phyloP scores from a whole-genome alignment of 106 monocot species.

The Triglochin maritima region DNA sequence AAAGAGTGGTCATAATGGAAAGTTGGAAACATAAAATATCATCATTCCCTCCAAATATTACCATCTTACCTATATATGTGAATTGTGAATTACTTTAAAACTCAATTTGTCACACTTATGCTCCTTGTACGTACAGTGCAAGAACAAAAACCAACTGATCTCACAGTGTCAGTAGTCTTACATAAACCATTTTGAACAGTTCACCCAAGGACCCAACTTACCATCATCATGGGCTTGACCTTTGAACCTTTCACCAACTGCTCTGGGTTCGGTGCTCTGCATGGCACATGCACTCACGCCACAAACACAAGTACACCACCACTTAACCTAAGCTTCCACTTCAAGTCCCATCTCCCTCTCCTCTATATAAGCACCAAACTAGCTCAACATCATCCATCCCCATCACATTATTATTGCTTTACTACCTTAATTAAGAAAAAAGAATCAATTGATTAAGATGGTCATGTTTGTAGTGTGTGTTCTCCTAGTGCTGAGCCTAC shows the following conservation, averaged over 20 bases:
- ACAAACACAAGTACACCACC: background rate
- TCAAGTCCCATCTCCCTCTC: background rate
- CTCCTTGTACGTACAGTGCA: too few species aligned
- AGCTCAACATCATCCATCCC: background rate
- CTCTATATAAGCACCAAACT: background rate
- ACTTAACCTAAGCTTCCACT: too few species aligned
- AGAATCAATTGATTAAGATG: background rate
- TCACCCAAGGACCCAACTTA: background rate
- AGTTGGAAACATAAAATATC: too few species aligned
- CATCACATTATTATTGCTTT: background rate
- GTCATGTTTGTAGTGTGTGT: background rate
- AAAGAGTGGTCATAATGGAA: too few species aligned
- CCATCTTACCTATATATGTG: too few species aligned
- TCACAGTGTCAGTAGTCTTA: too few species aligned
- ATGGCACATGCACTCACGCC: background rate
- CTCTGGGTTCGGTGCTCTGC: background rate
- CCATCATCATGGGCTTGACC: background rate
- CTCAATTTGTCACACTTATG: too few species aligned
- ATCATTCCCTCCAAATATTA: too few species aligned
- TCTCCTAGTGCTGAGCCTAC: constrained; percentile 8
- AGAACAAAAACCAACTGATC: too few species aligned
- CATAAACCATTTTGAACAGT: too few species aligned
- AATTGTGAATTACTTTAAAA: too few species aligned
- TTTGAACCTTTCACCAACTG: background rate
- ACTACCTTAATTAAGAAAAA: background rate